These are phyloP conservation scores for Trametes villosa DNA, from an alignment of 768 basidiomycete species.

Conservation along the genomic window DNA sequence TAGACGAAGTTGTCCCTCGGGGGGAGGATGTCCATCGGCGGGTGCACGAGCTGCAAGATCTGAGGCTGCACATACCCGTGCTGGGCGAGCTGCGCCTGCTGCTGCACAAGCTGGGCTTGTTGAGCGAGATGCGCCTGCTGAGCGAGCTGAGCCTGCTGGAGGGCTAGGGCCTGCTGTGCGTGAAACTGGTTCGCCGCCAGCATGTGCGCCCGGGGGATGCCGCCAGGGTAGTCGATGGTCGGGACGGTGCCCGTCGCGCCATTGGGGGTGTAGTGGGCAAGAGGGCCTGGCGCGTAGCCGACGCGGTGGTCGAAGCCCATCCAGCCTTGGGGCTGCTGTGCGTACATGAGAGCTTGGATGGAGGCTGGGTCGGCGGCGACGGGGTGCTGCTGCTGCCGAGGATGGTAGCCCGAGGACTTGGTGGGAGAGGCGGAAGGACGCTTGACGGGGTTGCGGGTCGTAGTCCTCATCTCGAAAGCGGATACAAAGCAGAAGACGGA, in stretches of 20 bases:
- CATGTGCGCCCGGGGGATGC: no score
- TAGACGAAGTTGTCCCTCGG: background rate
- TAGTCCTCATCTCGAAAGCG: background rate
- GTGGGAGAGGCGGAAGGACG: background rate
- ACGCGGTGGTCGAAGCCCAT: background rate
- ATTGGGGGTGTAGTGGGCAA: background rate
- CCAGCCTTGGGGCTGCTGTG: background rate
- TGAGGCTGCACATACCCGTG: background rate
- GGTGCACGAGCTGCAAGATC: background rate
- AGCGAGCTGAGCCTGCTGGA: background rate
- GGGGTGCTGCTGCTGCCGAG: background rate
- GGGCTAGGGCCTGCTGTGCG: background rate
- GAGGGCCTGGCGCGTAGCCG: background rate
- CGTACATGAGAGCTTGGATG: background rate
- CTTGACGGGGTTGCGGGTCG: background rate
- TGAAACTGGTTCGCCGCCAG: background rate
- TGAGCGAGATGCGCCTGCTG: background rate
- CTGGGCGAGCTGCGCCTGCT: slow-evolving; percentile 4
- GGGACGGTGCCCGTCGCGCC: no score
- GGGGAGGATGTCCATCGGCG: background rate
- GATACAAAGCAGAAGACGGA: no score
- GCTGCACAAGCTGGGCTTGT: background rate
- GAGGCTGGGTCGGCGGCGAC: background rate
- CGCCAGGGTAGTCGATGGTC: no score
- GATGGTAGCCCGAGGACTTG: background rate